Evolutionary conservation across 179 eudicot species (phyloP), one percentile per base, ranked within the genome.

Genomic region (Silene vulgaris): DNA sequence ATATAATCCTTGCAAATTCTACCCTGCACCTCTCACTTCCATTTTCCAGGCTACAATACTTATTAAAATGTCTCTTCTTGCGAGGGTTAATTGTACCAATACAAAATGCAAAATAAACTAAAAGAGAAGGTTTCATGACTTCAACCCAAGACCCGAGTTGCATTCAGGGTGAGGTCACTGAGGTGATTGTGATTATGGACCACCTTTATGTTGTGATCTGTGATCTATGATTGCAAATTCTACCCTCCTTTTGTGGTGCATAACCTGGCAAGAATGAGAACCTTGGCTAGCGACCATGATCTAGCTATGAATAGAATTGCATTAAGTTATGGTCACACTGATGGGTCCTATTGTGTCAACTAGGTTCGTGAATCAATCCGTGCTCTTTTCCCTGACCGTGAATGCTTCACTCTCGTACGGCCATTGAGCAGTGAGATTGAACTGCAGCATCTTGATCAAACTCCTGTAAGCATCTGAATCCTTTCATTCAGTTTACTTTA

Each of bases 321-420:
- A 57, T 26, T 65, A 32, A 48, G 3, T 48, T 30, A 17, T 72
- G 43, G 7, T 20, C 29, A 17, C 19, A n/a, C 74, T 84, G 71
- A 78, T 78, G 60, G 37, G 29, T 72, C 19, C 14, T 69, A 11
- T 75, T 32, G 3, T 81, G 77, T 37, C 62, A 59, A 40, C 75
- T 78, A 96, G 99, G 88, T 96, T 72, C 93, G 99, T 20, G 98
- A 93, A 74, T 96, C 99, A 61, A 93, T 96, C 29, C 91, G 96
- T 67, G 93, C 98, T 78, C 97, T 96, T 72, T 96, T 96, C 77
- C 99, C 99, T 29, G 98, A 93, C 73, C 86, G 98, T 79, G 99
- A 96, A 76, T 96, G 99, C 87, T 93, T 89, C 78, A 76, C 98
- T 54, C 96, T 96, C 78, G 98, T 96, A 62, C 91, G 98, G 76